Base-by-base conservation (phyloP, 306 rosid species). In the Canavalia gladiata region DNA sequence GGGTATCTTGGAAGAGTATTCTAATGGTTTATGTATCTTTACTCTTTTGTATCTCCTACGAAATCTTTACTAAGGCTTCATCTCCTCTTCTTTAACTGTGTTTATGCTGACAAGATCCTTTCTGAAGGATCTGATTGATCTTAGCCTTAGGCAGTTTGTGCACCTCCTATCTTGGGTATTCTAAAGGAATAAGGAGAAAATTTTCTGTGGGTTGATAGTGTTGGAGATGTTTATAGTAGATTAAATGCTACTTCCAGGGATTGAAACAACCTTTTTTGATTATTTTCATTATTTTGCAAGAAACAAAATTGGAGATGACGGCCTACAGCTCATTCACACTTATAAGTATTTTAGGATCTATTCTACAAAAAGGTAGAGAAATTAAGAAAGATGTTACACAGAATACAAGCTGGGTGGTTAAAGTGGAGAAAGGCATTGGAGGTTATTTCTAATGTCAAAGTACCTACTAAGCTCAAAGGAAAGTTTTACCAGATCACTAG, bases 121-220 rank as follows among this genome's bases (percentile, higher is more conserved):
- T 71, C n/a, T 58, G 57, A 33, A 74, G 72, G 42, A 52, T 71
- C 29, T 63, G 60, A 37, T 5, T 47, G 63, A 65, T 76, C 77
- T 33, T 67, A 4, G 35, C 72, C 77, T 33, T 67, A 4, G 35
- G 39, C n/a, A 58, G 18, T 59, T 29, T 13, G 34, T 13, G 34
- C 57, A 46, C 58, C 11, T 77, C 60, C 56, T 80, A 45, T 75
- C 49, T 75, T 75, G 49, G 60, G 46, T 71, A 31, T 49, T 68
- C 59, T 31, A 7, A 8, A 41, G 51, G 13, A 62, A 41, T 35
- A 2, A 35, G 78, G 52, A 63, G 37, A 81, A 80, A 72, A 28
- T 76, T 28, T 9, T 69, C 42, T 9, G 3, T 64, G n/a, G 59
- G 50, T 83, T 80, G 43, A 30, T 35, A 28, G 43, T 47, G 45